Evolutionary conservation across 2,329 filamentous ascomycete species (phyloP), one percentile per base, ranked within the genome.

Genomic region (Aspergillus versicolor): DNA sequence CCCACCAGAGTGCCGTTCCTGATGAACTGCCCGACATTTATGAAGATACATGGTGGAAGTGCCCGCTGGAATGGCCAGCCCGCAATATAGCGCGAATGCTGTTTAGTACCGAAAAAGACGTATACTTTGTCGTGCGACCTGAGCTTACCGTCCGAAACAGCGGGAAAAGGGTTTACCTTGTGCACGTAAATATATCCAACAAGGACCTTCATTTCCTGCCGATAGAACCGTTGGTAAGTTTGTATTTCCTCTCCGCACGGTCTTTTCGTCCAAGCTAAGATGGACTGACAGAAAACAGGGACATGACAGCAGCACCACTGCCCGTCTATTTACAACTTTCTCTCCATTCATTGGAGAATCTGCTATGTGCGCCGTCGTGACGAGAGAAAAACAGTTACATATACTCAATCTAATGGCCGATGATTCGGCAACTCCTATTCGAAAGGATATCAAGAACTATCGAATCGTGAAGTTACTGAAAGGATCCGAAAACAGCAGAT

Each of bases 381-480:
- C 40, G 2, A 4, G 40, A 15, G 50, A 52, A 24, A 44, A 43
- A 12, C 40, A 52, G 19, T 34, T 52, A 30, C 30, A 52, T 22
- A 43, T 52, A 32, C 38, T 38, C 7, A 30, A 44, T 17, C n/a
- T 52, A 9, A 32, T 19, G 17, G 24, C 22, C 2, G 50, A 38
- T n/a, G 27, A 34, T 8, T 17, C 24, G 5, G 42, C 24, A 13
- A 22, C n/a, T 22, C 22, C 41, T 24, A 44, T 22, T 22, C 9
- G 27, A 12, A 52, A 22, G n/a, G 50, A 52, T 21, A 37, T 52
- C 40, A 52, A 38, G 27, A 34, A 44, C 15, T 52, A 52, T 34
- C 50, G 50, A 32, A 12, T 52, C 7, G 11, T 44, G n/a, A 52
- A 45, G 40, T 3, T 52, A 9, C 22, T 52, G 40, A 44, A 44